Evolutionary conservation across 1,284 basidiomycete genomes (phyloP), one percentile per base, ranked within the genome.

Genomic region (Trametes pubescens): DNA sequence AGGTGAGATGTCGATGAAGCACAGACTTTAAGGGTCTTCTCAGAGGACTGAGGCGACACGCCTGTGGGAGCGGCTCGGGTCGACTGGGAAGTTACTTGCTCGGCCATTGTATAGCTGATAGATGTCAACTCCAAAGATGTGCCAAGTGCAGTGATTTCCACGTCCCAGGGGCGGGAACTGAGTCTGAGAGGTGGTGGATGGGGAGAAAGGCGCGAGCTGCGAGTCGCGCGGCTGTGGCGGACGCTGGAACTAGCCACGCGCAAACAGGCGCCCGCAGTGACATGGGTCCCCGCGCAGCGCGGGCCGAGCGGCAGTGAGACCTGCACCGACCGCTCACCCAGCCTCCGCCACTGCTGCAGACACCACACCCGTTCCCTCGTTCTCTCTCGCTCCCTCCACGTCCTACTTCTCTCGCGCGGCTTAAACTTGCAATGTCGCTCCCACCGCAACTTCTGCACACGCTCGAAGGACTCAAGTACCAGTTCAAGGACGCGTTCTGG

Each of bases 401-500:
- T 51, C 53, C 22, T 29, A 38, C 51, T 40, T 38, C 22, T 44
- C 32, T 38, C 22, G 26, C 26, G 51, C 35, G 18, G 24, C 24
- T 18, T 21, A 22, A n/a, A 9, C 48, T n/a, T 29, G 4, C 37
- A 18, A 69, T 69, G 67, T 55, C 67, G n/a, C 63, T 69, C 51
- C 65, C 67, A 47, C 69, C 71, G 16, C 71, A 71, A 47, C 64
- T 72, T 14, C 56, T 65, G 38, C 76, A 80, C 57, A 78, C 82
- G 7, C 72, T 93, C 37, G 89, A 91, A 67, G 87, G 77, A 61
- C 72, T 93, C 65, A 88, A 87, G 69, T 92, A 90, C 71, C 88
- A 89, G 68, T 86, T 86, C 26, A 93, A 92, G 72, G 93, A 95
- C 74, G 90, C 91, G 1, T 75, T 94, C 22, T 91, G 86, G 80